These are phyloP conservation scores for Monotropa hypopitys DNA, from an alignment of 179 eudicot genomes.

Conservation along the genomic window DNA sequence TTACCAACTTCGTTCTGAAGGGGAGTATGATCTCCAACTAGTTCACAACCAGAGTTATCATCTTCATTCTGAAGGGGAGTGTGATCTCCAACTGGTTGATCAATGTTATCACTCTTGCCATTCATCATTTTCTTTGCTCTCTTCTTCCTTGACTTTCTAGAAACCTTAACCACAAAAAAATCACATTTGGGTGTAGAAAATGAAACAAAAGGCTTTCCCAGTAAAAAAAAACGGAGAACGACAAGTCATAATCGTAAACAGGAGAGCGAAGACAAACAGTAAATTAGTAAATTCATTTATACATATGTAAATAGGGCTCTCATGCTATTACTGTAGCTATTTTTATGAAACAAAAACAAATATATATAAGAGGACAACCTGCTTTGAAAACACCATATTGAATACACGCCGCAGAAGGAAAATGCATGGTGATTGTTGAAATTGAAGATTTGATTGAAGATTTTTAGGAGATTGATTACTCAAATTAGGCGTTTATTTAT, in stretches of 20 bases:
- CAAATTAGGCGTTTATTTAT: too few relatives aligned
- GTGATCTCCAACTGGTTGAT: slow-evolving; percentile 30
- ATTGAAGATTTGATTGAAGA: too few relatives aligned
- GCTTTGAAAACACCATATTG: neutral
- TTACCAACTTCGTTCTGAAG: slow-evolving; percentile 20
- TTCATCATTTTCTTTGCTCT: slow-evolving; percentile 31
- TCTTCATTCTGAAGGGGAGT: slow-evolving; percentile 22
- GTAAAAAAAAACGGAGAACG: neutral
- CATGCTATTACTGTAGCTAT: neutral
- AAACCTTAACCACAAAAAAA: slow-evolving; percentile 40
- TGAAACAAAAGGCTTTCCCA: neutral
- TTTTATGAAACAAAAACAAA: neutral
- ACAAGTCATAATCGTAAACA: neutral
- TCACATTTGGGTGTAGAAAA: neutral
- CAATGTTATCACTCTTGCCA: slow-evolving; percentile 24
- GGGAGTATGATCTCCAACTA: slow-evolving; percentile 28
- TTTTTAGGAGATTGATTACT: too few relatives aligned
- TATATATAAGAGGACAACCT: neutral
- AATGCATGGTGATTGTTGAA: neutral
- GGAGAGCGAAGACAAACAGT: neutral
- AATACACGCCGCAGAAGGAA: neutral
- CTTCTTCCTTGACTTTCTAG: slow-evolving; percentile 59
- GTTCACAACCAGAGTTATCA: slow-evolving; percentile 18
- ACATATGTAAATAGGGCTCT: neutral
- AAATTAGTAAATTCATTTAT: neutral